Conservation (phyloP, 495 filamentous ascomycete genomes). For the Xylaria flabelliformis region DNA sequence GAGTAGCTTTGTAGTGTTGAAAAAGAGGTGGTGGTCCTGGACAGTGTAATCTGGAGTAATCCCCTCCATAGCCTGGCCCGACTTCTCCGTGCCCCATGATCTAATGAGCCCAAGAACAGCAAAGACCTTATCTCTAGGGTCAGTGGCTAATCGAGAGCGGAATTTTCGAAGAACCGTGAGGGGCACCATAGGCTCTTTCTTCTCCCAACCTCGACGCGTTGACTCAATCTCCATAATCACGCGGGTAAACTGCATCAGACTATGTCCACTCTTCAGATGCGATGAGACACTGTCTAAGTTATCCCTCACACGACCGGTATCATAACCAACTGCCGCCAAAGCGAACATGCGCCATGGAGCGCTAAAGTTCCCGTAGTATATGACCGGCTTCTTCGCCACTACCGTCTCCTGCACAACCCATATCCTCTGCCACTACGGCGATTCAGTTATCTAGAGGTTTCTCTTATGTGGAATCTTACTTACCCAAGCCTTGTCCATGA, state of each 20-base stretch:
- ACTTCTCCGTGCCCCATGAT: conserved; percentile 28
- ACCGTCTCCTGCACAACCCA: conserved; percentile 32
- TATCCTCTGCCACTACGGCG: conserved; percentile 23
- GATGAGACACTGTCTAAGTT: conserved; percentile 14
- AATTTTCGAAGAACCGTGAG: conserved; percentile 34
- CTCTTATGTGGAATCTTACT: neutral
- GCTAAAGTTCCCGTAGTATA: conserved; percentile 27
- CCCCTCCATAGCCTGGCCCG: conserved; percentile 9
- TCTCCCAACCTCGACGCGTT: conserved; percentile 22
- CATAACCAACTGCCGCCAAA: conserved; percentile 26
- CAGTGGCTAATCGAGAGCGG: conserved; percentile 31
- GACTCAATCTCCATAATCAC: conserved; percentile 33
- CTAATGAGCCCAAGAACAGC: conserved; percentile 35
- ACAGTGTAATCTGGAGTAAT: conserved; percentile 31
- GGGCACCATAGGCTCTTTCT: conserved; percentile 23
- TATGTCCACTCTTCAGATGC: conserved; percentile 15
- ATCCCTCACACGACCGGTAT: conserved; percentile 14
- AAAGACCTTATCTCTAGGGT: conserved; percentile 39
- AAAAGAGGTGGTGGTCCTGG: conserved; percentile 19
- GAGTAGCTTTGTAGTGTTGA: conserved; percentile 22
- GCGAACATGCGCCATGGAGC: conserved; percentile 29
- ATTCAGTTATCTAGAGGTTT: conserved; percentile 3
- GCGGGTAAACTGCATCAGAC: conserved; percentile 27
- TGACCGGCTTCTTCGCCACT: conserved; percentile 17
- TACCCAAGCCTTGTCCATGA: conserved; percentile 28